Evolutionary conservation across 257 asterid genomes (phyloP).

Genomic region (Solanum microdontum): DNA sequence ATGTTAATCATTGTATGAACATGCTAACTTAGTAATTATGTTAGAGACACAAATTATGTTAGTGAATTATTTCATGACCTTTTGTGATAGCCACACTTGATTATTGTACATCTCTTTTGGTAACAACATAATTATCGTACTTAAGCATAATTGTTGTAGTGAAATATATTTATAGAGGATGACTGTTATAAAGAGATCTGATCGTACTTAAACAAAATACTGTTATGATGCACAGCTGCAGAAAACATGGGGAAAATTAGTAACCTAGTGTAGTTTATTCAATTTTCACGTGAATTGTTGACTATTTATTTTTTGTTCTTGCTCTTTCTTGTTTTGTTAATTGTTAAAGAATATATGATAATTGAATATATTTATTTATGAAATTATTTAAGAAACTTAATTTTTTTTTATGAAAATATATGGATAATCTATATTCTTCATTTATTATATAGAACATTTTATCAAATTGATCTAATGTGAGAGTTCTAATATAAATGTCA

Average conservation of each 20-base stretch:
- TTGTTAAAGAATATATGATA: not conserved
- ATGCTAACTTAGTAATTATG: not conserved
- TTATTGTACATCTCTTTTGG: not conserved
- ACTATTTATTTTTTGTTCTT: not conserved
- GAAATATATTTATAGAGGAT: not conserved
- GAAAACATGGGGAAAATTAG: not conserved
- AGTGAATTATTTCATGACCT: not conserved
- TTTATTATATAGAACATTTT: no score
- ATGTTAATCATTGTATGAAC: not conserved
- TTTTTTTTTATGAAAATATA: no score
- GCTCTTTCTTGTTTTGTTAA: no score
- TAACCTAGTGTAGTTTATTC: not conserved
- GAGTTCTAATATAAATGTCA: not conserved
- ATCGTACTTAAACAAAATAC: not conserved
- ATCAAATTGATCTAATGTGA: not conserved
- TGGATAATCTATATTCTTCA: no score
- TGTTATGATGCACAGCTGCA: not conserved
- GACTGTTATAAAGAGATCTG: not conserved
- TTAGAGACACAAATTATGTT: not conserved
- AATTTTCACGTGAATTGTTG: not conserved
- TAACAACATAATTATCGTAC: not conserved
- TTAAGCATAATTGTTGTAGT: not conserved
- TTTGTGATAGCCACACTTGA: not conserved
- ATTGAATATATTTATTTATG: no score
- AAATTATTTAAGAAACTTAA: no score